phyloP scores from a whole-genome alignment of 163 green algal genomes.

The Scenedesmus sp. region DNA sequence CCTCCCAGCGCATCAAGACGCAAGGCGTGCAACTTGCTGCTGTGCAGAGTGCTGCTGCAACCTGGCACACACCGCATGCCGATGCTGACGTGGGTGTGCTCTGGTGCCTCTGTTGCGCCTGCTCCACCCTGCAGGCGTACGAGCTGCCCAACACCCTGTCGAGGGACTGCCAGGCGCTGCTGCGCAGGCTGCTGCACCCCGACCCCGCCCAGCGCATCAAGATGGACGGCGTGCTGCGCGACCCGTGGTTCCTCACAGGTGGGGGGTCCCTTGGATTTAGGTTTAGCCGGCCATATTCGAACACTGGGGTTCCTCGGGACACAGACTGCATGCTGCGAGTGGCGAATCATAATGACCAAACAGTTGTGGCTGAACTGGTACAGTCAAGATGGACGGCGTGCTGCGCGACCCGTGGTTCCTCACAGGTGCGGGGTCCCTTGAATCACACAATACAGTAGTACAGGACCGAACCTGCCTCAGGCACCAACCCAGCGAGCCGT shows the following conservation, averaged over 20 bases:
- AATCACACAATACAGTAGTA: no score
- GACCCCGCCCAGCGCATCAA: neutral
- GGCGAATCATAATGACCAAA: no score
- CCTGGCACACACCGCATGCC: neutral
- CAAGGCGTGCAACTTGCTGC: neutral
- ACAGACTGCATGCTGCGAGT: no score
- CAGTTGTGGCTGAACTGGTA: no score
- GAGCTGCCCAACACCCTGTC: neutral
- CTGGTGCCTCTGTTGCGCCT: no score
- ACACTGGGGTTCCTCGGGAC: no score
- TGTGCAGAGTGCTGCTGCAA: neutral
- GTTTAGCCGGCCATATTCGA: no score
- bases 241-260: constrained; percentile 14
- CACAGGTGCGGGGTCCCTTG: no score
- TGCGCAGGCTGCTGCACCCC: neutral
- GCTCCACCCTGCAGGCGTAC: neutral
- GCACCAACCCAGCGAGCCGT: no score
- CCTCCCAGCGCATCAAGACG: neutral
- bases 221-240: neutral
- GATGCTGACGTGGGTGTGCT: neutral
- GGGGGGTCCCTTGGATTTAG: no score
- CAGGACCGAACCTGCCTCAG: no score
- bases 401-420: neutral
- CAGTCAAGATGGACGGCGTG: neutral
- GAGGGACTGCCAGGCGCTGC: neutral